A percentile compares a stretch with the other conserved stretches of the same genome.
These are phyloP conservation scores for Cytospora schulzeri DNA, from an alignment of 2,329 filamentous ascomycete species.

Conservation along the genomic window DNA sequence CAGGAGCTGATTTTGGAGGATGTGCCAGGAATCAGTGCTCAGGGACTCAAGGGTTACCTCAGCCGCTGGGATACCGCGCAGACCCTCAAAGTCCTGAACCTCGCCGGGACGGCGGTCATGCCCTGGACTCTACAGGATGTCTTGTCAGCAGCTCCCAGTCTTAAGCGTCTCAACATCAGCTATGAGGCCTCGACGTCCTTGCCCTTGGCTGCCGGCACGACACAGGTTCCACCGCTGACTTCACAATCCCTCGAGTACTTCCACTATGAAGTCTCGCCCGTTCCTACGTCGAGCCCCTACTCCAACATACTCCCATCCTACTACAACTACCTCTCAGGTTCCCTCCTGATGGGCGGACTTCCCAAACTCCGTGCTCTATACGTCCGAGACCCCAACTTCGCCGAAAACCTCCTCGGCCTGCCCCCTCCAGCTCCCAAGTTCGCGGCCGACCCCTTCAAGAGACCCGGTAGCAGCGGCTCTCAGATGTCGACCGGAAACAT, in stretches of 20 bases:
- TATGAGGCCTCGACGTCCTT: conserved; percentile 54
- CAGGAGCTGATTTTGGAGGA: conserved; percentile 73
- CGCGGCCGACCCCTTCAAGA: conserved; percentile 40
- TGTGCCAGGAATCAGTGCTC: conserved; percentile 69
- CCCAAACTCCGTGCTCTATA: conserved; percentile 77
- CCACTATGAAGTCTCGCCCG: conserved; percentile 79
- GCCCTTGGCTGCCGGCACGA: conserved; percentile 46
- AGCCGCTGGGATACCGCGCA: conserved; percentile 59
- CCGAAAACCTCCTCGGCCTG: conserved; percentile 73
- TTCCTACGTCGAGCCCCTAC: conserved; percentile 59
- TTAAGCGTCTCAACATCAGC: conserved; percentile 60
- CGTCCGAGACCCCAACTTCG: conserved; percentile 82
- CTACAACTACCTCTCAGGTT: conserved; percentile 84
- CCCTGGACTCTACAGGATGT: conserved; percentile 63
- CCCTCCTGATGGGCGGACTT: conserved; percentile 73
- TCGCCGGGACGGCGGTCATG: conserved; percentile 72
- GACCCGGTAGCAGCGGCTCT: conserved; percentile 39
- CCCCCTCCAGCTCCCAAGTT: conserved; percentile 61
- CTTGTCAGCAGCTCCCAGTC: conserved; percentile 56
- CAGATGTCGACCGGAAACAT: conserved; percentile 28
- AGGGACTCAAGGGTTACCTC: conserved; percentile 71
- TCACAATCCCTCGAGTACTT: conserved; percentile 72
- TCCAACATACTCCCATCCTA: conserved; percentile 62
- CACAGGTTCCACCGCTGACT: conserved; percentile 60
- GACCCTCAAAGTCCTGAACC: conserved; percentile 66